phyloP scores from a whole-genome alignment of 2,329 filamentous ascomycete genomes.

The Exophiala bonariae region DNA sequence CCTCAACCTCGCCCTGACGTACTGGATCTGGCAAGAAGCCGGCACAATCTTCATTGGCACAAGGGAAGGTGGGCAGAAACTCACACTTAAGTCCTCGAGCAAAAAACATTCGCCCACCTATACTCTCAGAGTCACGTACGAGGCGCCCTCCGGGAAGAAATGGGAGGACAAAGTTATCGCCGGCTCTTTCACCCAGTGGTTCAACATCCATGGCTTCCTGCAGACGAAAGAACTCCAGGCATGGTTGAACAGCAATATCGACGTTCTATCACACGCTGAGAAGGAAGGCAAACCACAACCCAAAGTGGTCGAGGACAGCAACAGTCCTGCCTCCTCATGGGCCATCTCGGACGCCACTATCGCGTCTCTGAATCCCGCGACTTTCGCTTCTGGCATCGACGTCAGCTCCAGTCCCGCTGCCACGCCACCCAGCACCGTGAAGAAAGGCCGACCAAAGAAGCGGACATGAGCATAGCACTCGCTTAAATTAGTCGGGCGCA shows the following conservation, averaged over 20 bases:
- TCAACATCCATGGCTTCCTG: slow-evolving; percentile 58
- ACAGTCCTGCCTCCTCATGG: background rate
- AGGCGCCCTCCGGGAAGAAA: slow-evolving; percentile 39
- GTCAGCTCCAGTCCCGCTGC: background rate
- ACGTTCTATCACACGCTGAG: slow-evolving; percentile 53
- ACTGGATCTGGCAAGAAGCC: slow-evolving; percentile 83
- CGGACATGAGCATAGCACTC: slow-evolving; percentile 6
- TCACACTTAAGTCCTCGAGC: slow-evolving; percentile 69
- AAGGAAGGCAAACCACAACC: slow-evolving; percentile 8
- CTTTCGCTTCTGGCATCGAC: slow-evolving; percentile 10
- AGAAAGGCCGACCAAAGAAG: slow-evolving; percentile 21
- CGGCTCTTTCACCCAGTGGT: slow-evolving; percentile 63
- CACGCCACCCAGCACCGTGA: slow-evolving; percentile 5
- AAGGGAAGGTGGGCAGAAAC: slow-evolving; percentile 68
- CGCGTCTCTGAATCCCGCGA: background rate
- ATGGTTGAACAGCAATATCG: slow-evolving; percentile 61
- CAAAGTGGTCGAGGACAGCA: no score
- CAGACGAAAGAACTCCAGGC: slow-evolving; percentile 61
- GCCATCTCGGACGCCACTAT: background rate
- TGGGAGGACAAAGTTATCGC: slow-evolving; percentile 50
- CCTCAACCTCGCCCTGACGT: slow-evolving; percentile 74
- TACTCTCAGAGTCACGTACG: slow-evolving; percentile 63
- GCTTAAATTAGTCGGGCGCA: no score
- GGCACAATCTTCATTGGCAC: slow-evolving; percentile 79
- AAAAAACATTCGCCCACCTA: slow-evolving; percentile 84